Evolutionary conservation across 2,329 filamentous ascomycete species (phyloP).

Genomic region (Talaromyces sp.): DNA sequence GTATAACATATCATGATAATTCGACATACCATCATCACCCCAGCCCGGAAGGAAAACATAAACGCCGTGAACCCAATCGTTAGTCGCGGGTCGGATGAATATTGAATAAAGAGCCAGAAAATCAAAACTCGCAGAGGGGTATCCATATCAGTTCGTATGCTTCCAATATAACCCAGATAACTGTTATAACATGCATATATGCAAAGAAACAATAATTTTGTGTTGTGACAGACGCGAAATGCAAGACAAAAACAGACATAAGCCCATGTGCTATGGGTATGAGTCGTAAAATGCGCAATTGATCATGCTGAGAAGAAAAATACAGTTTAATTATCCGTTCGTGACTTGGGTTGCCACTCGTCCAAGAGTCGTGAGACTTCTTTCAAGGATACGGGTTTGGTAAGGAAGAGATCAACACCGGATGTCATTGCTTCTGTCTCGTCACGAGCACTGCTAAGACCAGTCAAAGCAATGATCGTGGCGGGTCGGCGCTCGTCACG

Average conservation of each 20-base stretch:
- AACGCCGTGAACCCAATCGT: constrained; percentile 9
- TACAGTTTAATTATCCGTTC: not conserved
- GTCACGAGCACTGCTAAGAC: constrained; percentile 43
- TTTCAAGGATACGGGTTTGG: constrained; percentile 47
- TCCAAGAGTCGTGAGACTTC: constrained; percentile 41
- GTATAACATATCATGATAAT: not conserved
- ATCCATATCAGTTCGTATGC: constrained; percentile 19
- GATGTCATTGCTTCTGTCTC: constrained; percentile 43
- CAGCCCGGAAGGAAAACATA: not conserved
- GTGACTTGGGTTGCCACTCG: constrained; percentile 35
- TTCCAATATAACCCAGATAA: constrained; percentile 16
- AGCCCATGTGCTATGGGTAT: not conserved
- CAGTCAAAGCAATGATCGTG: constrained; percentile 47
- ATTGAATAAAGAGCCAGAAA: not conserved
- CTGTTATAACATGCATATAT: constrained; percentile 3
- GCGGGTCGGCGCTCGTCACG: constrained; percentile 30
- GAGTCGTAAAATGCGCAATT: not conserved
- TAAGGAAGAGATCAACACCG: constrained; percentile 47
- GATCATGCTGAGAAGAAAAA: not conserved
- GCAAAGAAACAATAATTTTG: constrained; percentile 2
- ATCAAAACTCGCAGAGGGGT: constrained; percentile 12
- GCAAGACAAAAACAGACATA: not conserved
- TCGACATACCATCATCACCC: not conserved
- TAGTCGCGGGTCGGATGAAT: not conserved
- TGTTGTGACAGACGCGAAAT: not conserved